Percentiles rank a stretch among this genome's conserved stretches.
Evolutionary conservation across 371 early-diverging fungal species (phyloP).

Genomic region (Apophysomyces elegans): DNA sequence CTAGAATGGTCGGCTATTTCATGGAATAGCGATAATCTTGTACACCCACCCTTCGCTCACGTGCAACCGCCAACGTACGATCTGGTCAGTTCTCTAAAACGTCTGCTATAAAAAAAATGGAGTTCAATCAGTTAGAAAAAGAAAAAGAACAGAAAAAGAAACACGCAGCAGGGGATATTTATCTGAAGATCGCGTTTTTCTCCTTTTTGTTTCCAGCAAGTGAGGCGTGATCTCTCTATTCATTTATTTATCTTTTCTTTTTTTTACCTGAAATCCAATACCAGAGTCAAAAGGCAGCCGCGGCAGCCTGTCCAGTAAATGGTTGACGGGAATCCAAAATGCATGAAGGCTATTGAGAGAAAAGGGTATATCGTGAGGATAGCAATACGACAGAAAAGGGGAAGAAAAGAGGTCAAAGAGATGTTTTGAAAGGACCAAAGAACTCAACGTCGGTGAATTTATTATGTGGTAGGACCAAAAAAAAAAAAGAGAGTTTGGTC

Average conservation of each 20-base stretch:
- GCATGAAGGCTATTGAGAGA: slow-evolving; percentile 2
- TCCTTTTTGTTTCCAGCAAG: too few relatives aligned
- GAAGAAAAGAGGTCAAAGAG: slow-evolving; percentile 4
- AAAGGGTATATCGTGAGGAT: not conserved
- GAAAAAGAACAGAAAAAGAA: too few relatives aligned
- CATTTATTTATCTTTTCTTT: not conserved
- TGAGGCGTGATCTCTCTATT: not conserved
- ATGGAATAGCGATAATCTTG: not conserved
- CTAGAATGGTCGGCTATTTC: slow-evolving; percentile 1
- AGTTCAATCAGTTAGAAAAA: too few relatives aligned
- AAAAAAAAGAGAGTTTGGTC: not conserved
- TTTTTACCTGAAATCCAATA: not conserved
- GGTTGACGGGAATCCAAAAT: slow-evolving; percentile 5
- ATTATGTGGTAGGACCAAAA: not conserved
- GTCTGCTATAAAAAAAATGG: too few relatives aligned
- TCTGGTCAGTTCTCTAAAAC: not conserved
- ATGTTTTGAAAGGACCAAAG: not conserved
- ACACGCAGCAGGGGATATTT: too few relatives aligned
- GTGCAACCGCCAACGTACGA: slow-evolving; percentile 3
- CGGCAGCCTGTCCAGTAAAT: not conserved
- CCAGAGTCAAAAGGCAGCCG: too few relatives aligned
- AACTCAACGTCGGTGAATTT: slow-evolving; percentile 11
- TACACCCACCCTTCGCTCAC: slow-evolving; percentile 6
- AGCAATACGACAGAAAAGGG: slow-evolving; percentile 5
- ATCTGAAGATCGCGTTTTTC: too few relatives aligned